A percentile compares a stretch with the other conserved stretches of the same genome.
phyloP scores from a whole-genome alignment of 805 yeast genomes.

The Hyphopichia homilentoma region DNA sequence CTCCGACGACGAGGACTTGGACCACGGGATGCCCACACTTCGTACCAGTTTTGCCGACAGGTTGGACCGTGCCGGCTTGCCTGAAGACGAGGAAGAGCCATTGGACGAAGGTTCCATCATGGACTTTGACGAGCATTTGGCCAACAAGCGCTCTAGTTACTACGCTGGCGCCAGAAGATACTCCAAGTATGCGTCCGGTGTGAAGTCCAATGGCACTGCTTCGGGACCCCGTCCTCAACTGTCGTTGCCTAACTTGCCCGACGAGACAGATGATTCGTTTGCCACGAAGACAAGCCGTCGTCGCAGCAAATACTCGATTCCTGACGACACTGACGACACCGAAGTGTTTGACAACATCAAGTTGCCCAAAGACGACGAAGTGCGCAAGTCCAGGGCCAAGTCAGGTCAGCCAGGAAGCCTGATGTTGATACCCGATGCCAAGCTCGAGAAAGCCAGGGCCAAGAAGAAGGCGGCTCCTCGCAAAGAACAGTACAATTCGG shows the following conservation, averaged over 20 bases:
- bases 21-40: slow-evolving; percentile 17
- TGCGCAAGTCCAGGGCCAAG: slow-evolving; percentile 12
- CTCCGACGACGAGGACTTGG: slow-evolving; percentile 14
- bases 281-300: slow-evolving; percentile 29
- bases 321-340: slow-evolving; percentile 17
- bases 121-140: slow-evolving; percentile 39
- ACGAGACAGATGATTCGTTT: slow-evolving; percentile 36
- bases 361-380: slow-evolving; percentile 38
- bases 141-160: slow-evolving; percentile 37
- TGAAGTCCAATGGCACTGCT: too few species aligned
- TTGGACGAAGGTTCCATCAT: slow-evolving; percentile 35
- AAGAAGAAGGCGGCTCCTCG: not conserved
- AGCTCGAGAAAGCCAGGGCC: slow-evolving; percentile 7
- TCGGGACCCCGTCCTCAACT: slow-evolving; percentile 23
- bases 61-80: slow-evolving; percentile 32
- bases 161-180: slow-evolving; percentile 28
- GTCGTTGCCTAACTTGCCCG: slow-evolving; percentile 27
- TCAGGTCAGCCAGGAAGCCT: slow-evolving; percentile 32
- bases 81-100: slow-evolving; percentile 23
- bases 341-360: slow-evolving; percentile 44
- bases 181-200: slow-evolving; percentile 17
- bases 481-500: slow-evolving; percentile 3
- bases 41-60: slow-evolving; percentile 44
- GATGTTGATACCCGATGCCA: slow-evolving; percentile 33
- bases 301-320: slow-evolving; percentile 11